Evolutionary conservation across 306 rosid genomes (phyloP), one percentile per base, ranked within the genome.

Genomic region (Echinosophora koreensis): DNA sequence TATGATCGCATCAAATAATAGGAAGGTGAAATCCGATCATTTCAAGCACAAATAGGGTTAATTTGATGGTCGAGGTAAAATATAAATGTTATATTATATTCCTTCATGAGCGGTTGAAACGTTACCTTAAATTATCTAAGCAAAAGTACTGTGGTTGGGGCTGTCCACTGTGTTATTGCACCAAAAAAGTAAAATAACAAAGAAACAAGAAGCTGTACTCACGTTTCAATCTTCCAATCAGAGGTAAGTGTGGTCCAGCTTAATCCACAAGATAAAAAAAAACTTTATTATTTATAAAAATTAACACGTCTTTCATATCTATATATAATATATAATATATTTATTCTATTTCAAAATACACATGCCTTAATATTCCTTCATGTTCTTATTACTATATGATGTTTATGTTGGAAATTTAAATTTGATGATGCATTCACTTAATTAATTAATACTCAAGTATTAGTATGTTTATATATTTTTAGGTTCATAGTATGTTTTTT

Each of bases 61-160:
- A 1, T 14, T 60, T 60, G 63, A 67, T 38, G 71, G 71, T 71
- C 3, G 37, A 59, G 50, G 69, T 61, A 55, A 64, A 55, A 52
- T 14, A 42, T 84, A 57, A 27, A 52, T 34, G 62, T 75, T 61
- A 81, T 78, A 81, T 78, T 85, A 81, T 78, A 81, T 78, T 88
- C 83, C 69, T 42, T 66, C 18, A 44, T n/a, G 83, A 74, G 81
- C 61, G 86, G 87, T 55, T 38, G 34, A 77, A 65, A 70, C 47
- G 80, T 80, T 67, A 55, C 72, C 77, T 54, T 59, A 51, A 62
- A 30, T 63, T 55, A 70, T 80, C 49, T 18, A 34, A 68, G 69
- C 69, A 62, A 50, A 77, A 72, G 72, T 16, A 46, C 15, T 37
- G 55, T 32, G 54, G 30, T 79, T 52, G 66, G 66, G 66, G 51